Base-by-base conservation (phyloP, 805 yeast genomes). In the Yarrowia osloensis region DNA sequence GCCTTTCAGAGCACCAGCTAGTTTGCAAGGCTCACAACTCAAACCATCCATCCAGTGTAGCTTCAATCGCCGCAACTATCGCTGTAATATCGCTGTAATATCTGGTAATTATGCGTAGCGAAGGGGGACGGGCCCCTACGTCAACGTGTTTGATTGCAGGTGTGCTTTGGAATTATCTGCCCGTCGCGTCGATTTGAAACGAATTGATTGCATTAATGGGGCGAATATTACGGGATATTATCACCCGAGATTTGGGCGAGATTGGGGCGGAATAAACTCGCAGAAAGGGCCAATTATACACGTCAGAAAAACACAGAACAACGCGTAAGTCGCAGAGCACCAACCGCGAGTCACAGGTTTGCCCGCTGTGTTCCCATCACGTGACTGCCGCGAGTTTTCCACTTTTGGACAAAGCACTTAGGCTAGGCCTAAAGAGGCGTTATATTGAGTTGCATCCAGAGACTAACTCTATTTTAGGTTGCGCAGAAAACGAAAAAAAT, bases 131-230 rank as follows among this genome's bases (percentile, higher is more conserved):
- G 24, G 52, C 52, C 52, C 52, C 52, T 46, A 46, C 31, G 33
- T 24, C 6, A 46, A 46, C 52, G 52, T 46, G 52, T 22, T 42
- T 42, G 47, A 42, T 42, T 42, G 47, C 47, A 42, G 21, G 47
- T 5, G 44, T 5, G 44, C 44, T n/a, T 13, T 9, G 44, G 11
- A 9, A 40, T 40, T 40, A 40, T 40, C 15, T 40, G 44, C 12
- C 13, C 12, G n/a, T n/a, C n/a, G n/a, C n/a, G n/a, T n/a, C n/a
- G n/a, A n/a, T n/a, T n/a, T n/a, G n/a, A n/a, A n/a, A n/a, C n/a
- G n/a, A n/a, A n/a, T n/a, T n/a, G n/a, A n/a, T n/a, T n/a, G n/a
- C n/a, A n/a, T n/a, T n/a, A n/a, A n/a, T n/a, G n/a, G n/a, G n/a
- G n/a, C n/a, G n/a, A n/a, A n/a, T n/a, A n/a, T n/a, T n/a, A n/a